Conservation (phyloP, 306 rosid species). For the Gillenia trifoliata region DNA sequence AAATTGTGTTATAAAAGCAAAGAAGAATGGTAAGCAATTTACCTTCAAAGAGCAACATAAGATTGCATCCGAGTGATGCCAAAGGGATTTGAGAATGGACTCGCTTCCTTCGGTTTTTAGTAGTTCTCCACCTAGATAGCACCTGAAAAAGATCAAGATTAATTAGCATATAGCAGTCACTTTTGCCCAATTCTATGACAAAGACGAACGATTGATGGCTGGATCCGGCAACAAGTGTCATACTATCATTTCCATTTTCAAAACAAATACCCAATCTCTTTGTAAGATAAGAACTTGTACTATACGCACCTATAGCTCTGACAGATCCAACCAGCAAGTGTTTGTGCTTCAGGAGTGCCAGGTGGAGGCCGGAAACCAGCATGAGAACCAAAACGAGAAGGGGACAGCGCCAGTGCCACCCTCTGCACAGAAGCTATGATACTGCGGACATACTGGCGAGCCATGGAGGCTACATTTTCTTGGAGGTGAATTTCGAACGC, state of each 20-base stretch:
- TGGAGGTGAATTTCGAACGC: conserved; percentile 90
- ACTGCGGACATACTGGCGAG: conserved; percentile 85
- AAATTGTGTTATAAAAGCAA: background rate
- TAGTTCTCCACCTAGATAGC: conserved; percentile 79
- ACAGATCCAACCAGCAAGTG: conserved; percentile 83
- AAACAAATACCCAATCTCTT: background rate
- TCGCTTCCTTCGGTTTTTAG: conserved; percentile 80
- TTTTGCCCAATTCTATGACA: background rate
- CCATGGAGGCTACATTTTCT: conserved; percentile 82
- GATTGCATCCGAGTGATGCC: conserved; percentile 93
- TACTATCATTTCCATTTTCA: background rate
- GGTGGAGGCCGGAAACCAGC: conserved; percentile 60
- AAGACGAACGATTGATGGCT: background rate
- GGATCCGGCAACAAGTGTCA: background rate
- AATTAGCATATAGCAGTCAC: background rate
- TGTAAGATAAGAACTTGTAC: background rate
- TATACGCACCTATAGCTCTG: conserved; percentile 66
- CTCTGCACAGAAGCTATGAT: conserved; percentile 94
- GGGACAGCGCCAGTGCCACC: conserved; percentile 91
- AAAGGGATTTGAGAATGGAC: conserved; percentile 77
- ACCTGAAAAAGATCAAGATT: conserved; percentile 44
- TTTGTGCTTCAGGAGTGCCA: conserved; percentile 87
- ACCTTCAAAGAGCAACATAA: conserved; percentile 93
- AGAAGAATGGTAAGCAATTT: background rate
- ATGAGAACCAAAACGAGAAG: conserved; percentile 61